Evolutionary conservation across 495 filamentous ascomycete species (phyloP), one percentile per base, ranked within the genome.

Genomic region (Penicillium fimorum): DNA sequence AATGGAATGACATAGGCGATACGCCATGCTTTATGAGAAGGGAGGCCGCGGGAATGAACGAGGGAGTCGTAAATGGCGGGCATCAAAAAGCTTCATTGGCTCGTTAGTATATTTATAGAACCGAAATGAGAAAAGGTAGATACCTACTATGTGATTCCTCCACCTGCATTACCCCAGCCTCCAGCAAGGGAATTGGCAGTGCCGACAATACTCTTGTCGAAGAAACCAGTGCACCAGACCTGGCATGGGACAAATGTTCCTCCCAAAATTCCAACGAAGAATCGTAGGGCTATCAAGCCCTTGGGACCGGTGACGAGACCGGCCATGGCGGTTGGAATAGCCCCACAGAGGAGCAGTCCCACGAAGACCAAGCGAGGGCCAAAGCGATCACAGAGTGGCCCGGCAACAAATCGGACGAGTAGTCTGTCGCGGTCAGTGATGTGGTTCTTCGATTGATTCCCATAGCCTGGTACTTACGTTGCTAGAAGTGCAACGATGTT

Each of bases 141-240:
- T 27, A 62, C 72, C 18, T 63, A 76, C 74, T 84, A 84, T 22
- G 81, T 87, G 62, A 96, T 90, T 43, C 93, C 93, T 55, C 93
- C 93, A 56, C 93, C 93, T 33, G 92, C 83, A 58, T 97, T 97
- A 35, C 93, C 93, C 69, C 88, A 85, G 2, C 93, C 93, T 48
- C 83, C 93, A 12, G 91, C 86, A 2, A 97, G 73, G 8, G 91
- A 86, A 65, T 96, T 97, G 54, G 92, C 90, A 5, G 90, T 90
- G 33, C 93, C 93, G 22, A 97, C 89, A 17, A 97, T 83, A 65
- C 90, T 95, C 77, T 96, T 96, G 76, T 97, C 93, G 64, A 94
- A 96, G 78, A 93, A 97, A 2, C 88, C 92, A 0, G 93, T 96
- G 29, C 87, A 89, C 92, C 93, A 97, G 8, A 97, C 93, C 62